Conservation (phyloP, 768 basidiomycete species). For the Podaxis pistillaris region DNA sequence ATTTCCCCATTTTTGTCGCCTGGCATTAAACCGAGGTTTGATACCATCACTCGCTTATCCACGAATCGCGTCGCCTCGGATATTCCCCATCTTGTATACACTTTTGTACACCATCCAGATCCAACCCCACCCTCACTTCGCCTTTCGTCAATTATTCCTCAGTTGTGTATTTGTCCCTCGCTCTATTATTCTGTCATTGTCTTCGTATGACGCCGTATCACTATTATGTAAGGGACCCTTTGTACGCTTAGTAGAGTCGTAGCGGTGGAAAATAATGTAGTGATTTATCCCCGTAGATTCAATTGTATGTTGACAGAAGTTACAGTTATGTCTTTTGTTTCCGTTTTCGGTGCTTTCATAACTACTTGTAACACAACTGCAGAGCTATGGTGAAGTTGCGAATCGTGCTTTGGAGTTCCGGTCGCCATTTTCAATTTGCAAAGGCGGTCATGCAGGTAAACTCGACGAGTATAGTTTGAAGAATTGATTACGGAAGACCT, state of each 20-base stretch:
- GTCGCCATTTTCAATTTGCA: too few relatives aligned
- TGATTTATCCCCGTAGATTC: background rate
- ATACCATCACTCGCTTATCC: background rate
- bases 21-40: background rate
- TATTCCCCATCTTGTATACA: constrained; percentile 12
- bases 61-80: background rate
- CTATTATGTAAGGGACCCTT: constrained; percentile 6
- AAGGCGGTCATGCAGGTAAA: too few relatives aligned
- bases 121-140: background rate
- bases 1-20: background rate
- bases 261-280: background rate
- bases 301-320: too few relatives aligned
- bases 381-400: too few relatives aligned
- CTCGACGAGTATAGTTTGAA: too few relatives aligned
- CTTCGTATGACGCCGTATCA: constrained; percentile 1
- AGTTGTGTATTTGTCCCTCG: background rate
- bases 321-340: too few relatives aligned
- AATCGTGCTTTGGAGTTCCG: too few relatives aligned
- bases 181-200: background rate
- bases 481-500: too few relatives aligned
- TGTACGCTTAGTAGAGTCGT: constrained; percentile 13
- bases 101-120: constrained; percentile 6
- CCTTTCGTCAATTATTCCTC: background rate
- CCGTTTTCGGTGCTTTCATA: too few relatives aligned
- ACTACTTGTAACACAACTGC: too few relatives aligned